phyloP scores from a whole-genome alignment of 805 yeast species.

The Cyberlindnera misumaiensis region DNA sequence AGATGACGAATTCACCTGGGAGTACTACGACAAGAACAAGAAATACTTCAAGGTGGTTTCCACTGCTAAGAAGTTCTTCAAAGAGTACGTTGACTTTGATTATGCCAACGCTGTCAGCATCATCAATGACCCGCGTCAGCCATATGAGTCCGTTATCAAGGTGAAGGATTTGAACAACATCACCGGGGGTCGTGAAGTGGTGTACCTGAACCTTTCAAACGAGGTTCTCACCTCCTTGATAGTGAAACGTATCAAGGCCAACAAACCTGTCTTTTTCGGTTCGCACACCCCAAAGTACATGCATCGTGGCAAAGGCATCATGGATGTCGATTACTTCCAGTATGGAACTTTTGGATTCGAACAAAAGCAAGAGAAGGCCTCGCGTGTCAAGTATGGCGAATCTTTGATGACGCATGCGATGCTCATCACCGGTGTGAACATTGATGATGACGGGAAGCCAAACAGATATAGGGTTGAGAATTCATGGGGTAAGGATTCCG shows the following conservation, averaged over 20 bases:
- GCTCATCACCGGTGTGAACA: slow-evolving; percentile 76
- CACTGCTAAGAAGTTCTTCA: slow-evolving; percentile 62
- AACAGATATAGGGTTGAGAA: slow-evolving; percentile 69
- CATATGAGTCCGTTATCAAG: slow-evolving; percentile 52
- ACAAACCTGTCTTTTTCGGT: slow-evolving; percentile 83
- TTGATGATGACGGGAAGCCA: slow-evolving; percentile 55
- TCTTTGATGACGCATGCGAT: slow-evolving; percentile 88
- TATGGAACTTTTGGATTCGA: slow-evolving; percentile 49
- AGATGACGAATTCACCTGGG: slow-evolving; percentile 63
- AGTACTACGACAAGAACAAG: slow-evolving; percentile 64
- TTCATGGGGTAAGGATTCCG: slow-evolving; percentile 69
- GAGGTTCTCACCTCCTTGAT: slow-evolving; percentile 53
- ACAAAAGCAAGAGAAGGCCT: slow-evolving; percentile 50
- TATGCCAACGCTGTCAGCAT: slow-evolving; percentile 52
- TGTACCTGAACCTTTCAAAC: slow-evolving; percentile 63
- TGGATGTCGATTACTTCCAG: slow-evolving; percentile 67
- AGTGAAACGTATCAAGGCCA: slow-evolving; percentile 58
- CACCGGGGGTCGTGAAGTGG: slow-evolving; percentile 59
- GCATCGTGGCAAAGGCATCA: slow-evolving; percentile 55
- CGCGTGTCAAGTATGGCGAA: slow-evolving; percentile 62
- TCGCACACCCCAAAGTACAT: slow-evolving; percentile 80
- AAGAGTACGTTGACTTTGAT: slow-evolving; percentile 45
- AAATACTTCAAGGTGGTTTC: slow-evolving; percentile 40
- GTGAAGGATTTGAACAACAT: slow-evolving; percentile 75
- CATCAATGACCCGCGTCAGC: slow-evolving; percentile 79